Evolutionary conservation across 805 yeast species (phyloP), one percentile per base, ranked within the genome.

Genomic region (Metschnikowia dekortorum): DNA sequence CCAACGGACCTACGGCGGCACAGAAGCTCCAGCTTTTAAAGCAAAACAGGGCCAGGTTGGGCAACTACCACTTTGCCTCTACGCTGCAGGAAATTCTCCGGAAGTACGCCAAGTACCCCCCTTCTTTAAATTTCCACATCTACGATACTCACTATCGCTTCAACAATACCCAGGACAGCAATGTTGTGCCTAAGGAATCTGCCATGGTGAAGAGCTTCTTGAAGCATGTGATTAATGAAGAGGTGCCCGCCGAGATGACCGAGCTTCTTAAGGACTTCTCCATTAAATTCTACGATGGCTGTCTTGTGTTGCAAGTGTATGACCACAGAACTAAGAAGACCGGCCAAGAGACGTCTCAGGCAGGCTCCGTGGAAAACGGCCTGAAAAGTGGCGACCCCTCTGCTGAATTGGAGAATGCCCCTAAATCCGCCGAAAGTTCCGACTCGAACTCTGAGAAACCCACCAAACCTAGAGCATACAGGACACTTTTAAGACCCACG

Each of bases 81-180:
- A 82, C 90, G 8, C 70, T 86, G 18, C 86, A 81, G 51, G 88
- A 84, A 45, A 76, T 94, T 8, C 67, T 94, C 58, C 80, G 81
- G 52, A 91, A 90, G 65, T 91, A 84, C 64, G 83, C 85, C 56
- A 80, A 81, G 50, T 80, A 79, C 53, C 87, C 92, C 8, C 86
- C 97, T 7, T 87, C 96, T 37, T 69, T 92, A 52, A 96, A 84
- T 56, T 84, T 92, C 60, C 97, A 92, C 61, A 89, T 92, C 26
- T 91, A 88, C 67, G 94, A 89, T 59, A 89, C 89, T 50, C 96
- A 91, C 68, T 92, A 84, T 66, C 80, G 96, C 53, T 91, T 92
- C 71, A 95, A 96, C 54, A 88, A 87, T 56, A 92, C 87, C 46
- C 79, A 77, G 61, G 97, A 91, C 59, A 89, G 95, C 7, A 79